phyloP scores from a whole-genome alignment of 192 early-diverging fungal species.

The Chytriomyces sp. region DNA sequence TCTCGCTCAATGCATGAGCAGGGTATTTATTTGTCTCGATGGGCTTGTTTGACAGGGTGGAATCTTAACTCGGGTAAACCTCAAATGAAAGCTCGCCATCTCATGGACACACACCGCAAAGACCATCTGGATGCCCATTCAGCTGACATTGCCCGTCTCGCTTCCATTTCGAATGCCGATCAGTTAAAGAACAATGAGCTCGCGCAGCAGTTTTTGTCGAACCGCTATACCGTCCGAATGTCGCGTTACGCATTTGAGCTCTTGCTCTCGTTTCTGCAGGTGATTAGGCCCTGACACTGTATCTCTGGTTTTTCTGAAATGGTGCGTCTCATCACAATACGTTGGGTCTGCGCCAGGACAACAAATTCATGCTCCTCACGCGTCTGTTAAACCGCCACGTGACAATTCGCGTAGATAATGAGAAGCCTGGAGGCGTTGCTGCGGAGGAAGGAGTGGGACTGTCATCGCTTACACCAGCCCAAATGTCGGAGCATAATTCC shows the following conservation, averaged over 20 bases:
- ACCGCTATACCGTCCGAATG: slow-evolving; percentile 86
- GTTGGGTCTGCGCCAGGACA: slow-evolving; percentile 52
- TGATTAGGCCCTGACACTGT: too few species aligned
- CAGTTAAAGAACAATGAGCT: slow-evolving; percentile 83
- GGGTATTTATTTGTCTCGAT: slow-evolving; percentile 30
- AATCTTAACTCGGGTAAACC: not conserved
- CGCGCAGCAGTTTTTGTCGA: slow-evolving; percentile 74
- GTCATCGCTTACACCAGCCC: slow-evolving; percentile 20
- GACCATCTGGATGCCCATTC: slow-evolving; percentile 81
- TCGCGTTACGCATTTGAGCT: slow-evolving; percentile 86
- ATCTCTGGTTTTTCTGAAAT: slow-evolving; percentile 9
- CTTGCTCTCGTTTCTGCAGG: slow-evolving; percentile 84
- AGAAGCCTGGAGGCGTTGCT: not conserved
- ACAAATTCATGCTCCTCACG: slow-evolving; percentile 83
- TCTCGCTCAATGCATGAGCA: slow-evolving; percentile 56
- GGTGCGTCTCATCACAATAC: not conserved
- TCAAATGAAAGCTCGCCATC: slow-evolving; percentile 59
- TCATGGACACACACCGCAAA: slow-evolving; percentile 72
- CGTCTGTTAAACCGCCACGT: slow-evolving; percentile 91
- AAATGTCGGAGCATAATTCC: slow-evolving; percentile 79
- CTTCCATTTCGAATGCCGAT: slow-evolving; percentile 67
- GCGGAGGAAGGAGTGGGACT: slow-evolving; percentile 29
- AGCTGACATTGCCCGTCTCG: slow-evolving; percentile 68
- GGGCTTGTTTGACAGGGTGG: too few species aligned
- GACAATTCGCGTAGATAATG: slow-evolving; percentile 62